Evolutionary conservation across 2,329 filamentous ascomycete genomes (phyloP), one percentile per base, ranked within the genome.

Genomic region (Diaporthe australafricana): DNA sequence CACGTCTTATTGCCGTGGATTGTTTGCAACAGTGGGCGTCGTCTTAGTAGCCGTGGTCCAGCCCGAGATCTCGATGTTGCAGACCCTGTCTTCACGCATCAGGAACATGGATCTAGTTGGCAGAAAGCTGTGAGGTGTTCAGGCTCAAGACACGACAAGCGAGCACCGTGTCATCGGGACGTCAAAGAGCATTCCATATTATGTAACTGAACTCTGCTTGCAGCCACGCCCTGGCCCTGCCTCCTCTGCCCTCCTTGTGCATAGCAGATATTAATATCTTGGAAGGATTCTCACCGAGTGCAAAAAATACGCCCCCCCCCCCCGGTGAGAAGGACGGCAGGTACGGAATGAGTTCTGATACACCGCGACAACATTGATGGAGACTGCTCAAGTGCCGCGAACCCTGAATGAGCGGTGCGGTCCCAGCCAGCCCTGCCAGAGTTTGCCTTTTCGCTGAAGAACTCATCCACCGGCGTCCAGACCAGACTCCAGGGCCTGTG

Each of bases 1-100:
- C 70, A 72, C 65, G 70, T 63, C 48, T 69, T 69, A 56, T 69
- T 72, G 38, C 60, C 30, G 45, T 48, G 60, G 27, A 12, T 50
- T 65, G 42, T 30, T 65, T 6, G 22, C 22, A 48, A 63, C 57
- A 35, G 30, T 25, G 45, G 60, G 53, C 48, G 60, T 56, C 47
- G 38, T 47, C 52, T 70, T 70, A 70, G 71, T 47, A 55, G 38
- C 45, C 45, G 68, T 65, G 60, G 35, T 50, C 42, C 45, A 50
- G 48, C 60, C 57, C 60, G 27, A 35, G 60, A 65, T 65, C 60
- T 65, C 60, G 60, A 50, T 65, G n/a, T 50, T 20, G 30, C 27
- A 20, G 45, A 25, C 60, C 42, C n/a, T 50, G 60, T 38, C 27
- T 22, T 50, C 45, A 25, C 60, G 30, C 14, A 27, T 50, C 45